Evolutionary conservation across 2,329 filamentous ascomycete genomes (phyloP).

Genomic region (Fusarium nelsonii): DNA sequence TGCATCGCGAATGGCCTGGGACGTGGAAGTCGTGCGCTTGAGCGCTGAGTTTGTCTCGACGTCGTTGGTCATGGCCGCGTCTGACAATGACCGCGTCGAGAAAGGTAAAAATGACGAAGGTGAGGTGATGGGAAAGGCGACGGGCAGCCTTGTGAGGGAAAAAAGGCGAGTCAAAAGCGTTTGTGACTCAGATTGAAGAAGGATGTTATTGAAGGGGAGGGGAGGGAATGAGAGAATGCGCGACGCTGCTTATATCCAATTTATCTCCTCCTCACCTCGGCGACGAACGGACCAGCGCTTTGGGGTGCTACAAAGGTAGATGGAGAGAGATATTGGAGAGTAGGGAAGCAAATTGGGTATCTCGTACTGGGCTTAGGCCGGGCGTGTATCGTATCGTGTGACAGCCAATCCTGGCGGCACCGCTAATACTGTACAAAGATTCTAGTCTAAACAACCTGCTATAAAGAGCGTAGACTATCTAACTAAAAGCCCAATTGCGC

Average conservation of each 20-base stretch:
- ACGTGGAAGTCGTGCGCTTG: conserved; percentile 39
- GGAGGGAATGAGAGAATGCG: conserved; percentile 2
- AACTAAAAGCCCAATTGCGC: conserved; percentile 3
- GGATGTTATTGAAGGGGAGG: neutral
- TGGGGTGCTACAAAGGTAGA: conserved; percentile 8
- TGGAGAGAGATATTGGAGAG: neutral
- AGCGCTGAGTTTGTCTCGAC: conserved; percentile 44
- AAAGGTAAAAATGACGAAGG: conserved; percentile 21
- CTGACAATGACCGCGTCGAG: conserved; percentile 41
- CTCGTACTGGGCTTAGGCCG: neutral
- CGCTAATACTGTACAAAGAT: conserved; percentile 34
- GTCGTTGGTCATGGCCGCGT: conserved; percentile 46
- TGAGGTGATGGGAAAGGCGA: conserved; percentile 26
- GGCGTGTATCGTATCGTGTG: conserved; percentile 31
- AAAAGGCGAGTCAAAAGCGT: neutral
- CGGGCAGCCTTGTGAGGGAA: conserved; percentile 35
- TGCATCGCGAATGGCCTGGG: conserved; percentile 53
- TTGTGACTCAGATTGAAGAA: conserved; percentile 1
- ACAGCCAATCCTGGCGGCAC: neutral
- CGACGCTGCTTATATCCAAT: conserved; percentile 35
- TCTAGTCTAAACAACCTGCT: neutral
- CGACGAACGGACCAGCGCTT: conserved; percentile 28
- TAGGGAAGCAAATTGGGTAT: conserved; percentile 12
- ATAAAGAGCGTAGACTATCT: conserved; percentile 4
- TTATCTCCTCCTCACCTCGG: neutral